Evolutionary conservation across 1,284 basidiomycete genomes (phyloP), one percentile per base, ranked within the genome.

Genomic region (Ustilago vetiveriae): DNA sequence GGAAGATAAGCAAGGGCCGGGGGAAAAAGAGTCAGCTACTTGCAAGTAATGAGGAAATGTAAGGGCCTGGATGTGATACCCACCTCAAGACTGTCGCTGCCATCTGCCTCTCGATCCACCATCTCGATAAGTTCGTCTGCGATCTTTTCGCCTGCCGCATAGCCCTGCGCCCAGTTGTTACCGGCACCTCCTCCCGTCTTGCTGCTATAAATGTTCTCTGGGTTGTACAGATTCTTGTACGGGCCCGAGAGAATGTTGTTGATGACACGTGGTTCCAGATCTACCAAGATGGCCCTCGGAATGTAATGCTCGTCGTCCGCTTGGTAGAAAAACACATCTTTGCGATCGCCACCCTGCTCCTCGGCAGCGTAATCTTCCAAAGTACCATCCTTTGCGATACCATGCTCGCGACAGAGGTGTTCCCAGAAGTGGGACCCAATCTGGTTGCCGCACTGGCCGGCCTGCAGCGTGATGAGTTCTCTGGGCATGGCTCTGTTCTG

Each of bases 281-380:
- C 96, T 54, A 98, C 90, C 22, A 98, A 87, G 65, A 98, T 95
- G 4, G 96, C 92, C 51, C 96, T 88, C 9, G 96, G 96, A 72
- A 98, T 94, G 83, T 98, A 99, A 80, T 98, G 95, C 82, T 98
- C 96, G 82, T 99, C 96, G 82, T 99, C 96, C 11, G 96, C 96
- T 83, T 98, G 96, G 83, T 99, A 99, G 85, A 99, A 99, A 85
- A 99, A 99, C 37, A 98, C 95, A 83, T 99, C 96, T 81, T 98
- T 99, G 74, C 96, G 86, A 83, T 98, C 96, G 19, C 76, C 79
- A 1, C 74, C 78, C 14, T 60, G 57, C 17, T 72, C 73, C 48
- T 80, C 79, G 5, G 72, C 70, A 37, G 79, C 80, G 21, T 66
- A 79, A 9, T 81, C 79, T 38, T 78, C 77, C 30, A 81, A 49